These are phyloP conservation scores for Rheum nobile DNA, from an alignment of 148 eudicot genomes.

Conservation along the genomic window DNA sequence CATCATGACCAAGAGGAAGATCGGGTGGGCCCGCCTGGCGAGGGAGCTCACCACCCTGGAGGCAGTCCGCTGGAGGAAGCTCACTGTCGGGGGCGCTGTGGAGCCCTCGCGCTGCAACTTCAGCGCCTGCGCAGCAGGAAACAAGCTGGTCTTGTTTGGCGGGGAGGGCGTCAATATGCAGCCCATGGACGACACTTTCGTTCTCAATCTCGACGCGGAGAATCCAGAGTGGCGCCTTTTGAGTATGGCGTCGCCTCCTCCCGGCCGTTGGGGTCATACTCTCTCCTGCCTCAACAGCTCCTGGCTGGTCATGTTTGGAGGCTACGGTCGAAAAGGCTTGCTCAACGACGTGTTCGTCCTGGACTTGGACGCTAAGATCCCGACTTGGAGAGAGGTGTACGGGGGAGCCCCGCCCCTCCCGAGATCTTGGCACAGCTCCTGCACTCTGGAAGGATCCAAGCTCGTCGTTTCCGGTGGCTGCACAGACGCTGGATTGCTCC, in stretches of 20 bases:
- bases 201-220: constrained; percentile 61
- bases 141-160: constrained; percentile 65
- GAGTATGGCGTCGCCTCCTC: constrained; percentile 58
- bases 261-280: constrained; percentile 88
- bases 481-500: constrained; percentile 70
- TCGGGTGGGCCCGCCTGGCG: constrained; percentile 81
- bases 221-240: constrained; percentile 67
- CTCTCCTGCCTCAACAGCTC: constrained; percentile 66
- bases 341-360: constrained; percentile 72
- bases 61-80: constrained; percentile 70
- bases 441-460: constrained; percentile 81
- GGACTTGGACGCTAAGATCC: constrained; percentile 68
- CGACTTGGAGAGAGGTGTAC: constrained; percentile 61
- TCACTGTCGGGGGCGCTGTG: constrained; percentile 70
- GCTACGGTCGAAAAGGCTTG: constrained; percentile 65
- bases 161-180: constrained; percentile 90
- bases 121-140: constrained; percentile 79
- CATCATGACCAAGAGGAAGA: constrained; percentile 35
- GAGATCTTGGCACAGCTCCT: constrained; percentile 89
- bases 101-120: constrained; percentile 83
- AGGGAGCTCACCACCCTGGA: constrained; percentile 82
- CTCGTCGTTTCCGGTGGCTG: constrained; percentile 80
- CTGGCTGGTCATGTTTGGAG: constrained; percentile 65
- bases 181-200: constrained; percentile 84
- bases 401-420: constrained; percentile 70